A percentile compares a stretch with the other conserved stretches of the same genome.
Evolutionary conservation across 73 alveolate genomes (phyloP).

Genomic region (Halteria grandinella): DNA sequence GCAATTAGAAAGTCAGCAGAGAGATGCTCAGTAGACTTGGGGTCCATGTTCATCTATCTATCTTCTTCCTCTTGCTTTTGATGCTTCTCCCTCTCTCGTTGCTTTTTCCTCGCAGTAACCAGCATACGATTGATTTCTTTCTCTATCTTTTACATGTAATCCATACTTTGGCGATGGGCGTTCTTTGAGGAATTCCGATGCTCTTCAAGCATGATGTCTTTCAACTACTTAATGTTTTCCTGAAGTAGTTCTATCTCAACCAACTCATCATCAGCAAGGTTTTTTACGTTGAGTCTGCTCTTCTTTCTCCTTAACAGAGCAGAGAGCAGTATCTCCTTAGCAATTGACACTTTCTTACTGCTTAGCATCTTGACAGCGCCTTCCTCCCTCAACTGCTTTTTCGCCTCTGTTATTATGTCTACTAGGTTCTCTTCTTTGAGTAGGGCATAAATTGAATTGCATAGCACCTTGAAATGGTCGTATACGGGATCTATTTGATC

Average conservation of each 20-base stretch:
- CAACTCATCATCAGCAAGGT: background rate
- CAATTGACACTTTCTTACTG: background rate
- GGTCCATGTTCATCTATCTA: background rate
- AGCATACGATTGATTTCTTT: conserved; percentile 25
- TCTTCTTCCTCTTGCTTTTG: background rate
- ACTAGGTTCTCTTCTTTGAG: conserved; percentile 29
- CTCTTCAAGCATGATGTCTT: conserved; percentile 13
- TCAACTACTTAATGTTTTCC: background rate
- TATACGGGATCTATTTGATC: background rate
- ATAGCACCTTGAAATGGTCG: conserved; percentile 4
- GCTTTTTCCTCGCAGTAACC: conserved; percentile 22
- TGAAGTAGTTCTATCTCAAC: conserved; percentile 30
- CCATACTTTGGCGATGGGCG: background rate
- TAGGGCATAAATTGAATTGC: conserved; percentile 36
- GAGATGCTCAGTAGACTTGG: background rate
- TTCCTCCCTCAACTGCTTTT: background rate
- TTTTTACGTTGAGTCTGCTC: background rate
- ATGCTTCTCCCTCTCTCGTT: conserved; percentile 28
- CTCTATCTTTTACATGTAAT: conserved; percentile 24
- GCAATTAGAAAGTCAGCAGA: background rate
- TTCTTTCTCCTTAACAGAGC: conserved; percentile 8
- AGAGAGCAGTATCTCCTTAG: conserved; percentile 25
- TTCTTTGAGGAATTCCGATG: background rate
- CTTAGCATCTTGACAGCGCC: conserved; percentile 3
- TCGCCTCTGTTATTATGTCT: conserved; percentile 12